phyloP scores from a whole-genome alignment of 371 early-diverging fungal genomes.

The Mucor racemosus region DNA sequence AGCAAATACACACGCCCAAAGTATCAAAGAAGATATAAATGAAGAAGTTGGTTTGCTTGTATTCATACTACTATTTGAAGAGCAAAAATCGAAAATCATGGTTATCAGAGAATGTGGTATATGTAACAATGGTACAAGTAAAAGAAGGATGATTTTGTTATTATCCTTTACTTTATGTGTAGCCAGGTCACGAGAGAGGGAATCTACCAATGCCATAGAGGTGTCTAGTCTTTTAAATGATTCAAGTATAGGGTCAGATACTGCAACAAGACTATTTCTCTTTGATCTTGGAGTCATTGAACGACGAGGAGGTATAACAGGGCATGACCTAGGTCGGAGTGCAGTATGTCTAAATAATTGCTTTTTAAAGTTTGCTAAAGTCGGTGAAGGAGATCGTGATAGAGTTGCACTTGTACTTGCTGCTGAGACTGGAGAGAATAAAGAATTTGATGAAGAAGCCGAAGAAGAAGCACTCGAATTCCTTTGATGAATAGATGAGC shows the following conservation, averaged over 20 bases:
- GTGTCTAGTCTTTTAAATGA: conserved; percentile 48
- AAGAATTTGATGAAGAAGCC: neutral
- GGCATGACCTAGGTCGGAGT: conserved; percentile 20
- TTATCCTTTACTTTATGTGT: conserved; percentile 8
- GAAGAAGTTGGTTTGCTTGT: neutral
- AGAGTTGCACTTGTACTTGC: conserved; percentile 22
- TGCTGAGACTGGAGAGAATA: conserved; percentile 22
- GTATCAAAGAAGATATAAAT: conserved; percentile 34
- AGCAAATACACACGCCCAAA: conserved; percentile 47
- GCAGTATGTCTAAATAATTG: conserved; percentile 18
- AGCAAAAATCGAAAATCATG: conserved; percentile 38
- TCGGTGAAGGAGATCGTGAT: conserved; percentile 27
- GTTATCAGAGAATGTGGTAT: conserved; percentile 46
- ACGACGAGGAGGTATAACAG: conserved; percentile 15
- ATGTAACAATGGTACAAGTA: conserved; percentile 42
- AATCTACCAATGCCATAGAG: conserved; percentile 52
- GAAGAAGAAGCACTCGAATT: conserved; percentile 9
- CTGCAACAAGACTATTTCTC: neutral
- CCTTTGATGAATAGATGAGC: conserved; percentile 2
- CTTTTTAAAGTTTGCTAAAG: conserved; percentile 12
- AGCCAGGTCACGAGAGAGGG: conserved; percentile 51
- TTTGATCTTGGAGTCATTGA: conserved; percentile 11
- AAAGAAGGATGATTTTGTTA: conserved; percentile 16
- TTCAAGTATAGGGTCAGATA: conserved; percentile 35
- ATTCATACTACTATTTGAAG: conserved; percentile 1